A percentile compares a stretch with the other conserved stretches of the same genome.
Evolutionary conservation across 371 early-diverging fungal species (phyloP).

Genomic region (Apophysomyces sp.): DNA sequence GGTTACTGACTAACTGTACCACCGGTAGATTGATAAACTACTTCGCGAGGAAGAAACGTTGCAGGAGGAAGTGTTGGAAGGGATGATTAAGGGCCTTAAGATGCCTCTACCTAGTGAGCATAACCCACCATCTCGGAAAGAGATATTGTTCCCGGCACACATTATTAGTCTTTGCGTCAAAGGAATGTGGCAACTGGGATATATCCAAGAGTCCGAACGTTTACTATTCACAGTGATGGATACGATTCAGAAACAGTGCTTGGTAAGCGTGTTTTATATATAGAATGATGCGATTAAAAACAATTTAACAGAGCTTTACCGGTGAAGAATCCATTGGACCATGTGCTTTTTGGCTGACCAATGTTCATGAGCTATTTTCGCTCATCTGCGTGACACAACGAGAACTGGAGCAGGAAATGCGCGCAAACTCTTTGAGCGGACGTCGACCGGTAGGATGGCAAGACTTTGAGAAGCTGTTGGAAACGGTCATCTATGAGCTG

Average conservation of each 20-base stretch:
- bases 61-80: constrained; percentile 86
- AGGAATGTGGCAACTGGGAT: constrained; percentile 83
- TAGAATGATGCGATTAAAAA: neutral
- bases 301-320: constrained; percentile 23
- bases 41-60: constrained; percentile 73
- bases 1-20: too few species aligned
- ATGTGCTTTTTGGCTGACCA: constrained; percentile 90
- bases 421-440: constrained; percentile 12
- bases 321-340: constrained; percentile 66
- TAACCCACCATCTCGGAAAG: constrained; percentile 77
- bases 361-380: constrained; percentile 90
- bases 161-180: constrained; percentile 80
- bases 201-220: constrained; percentile 77
- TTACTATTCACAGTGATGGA: constrained; percentile 85
- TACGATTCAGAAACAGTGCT: constrained; percentile 73
- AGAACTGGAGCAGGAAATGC: constrained; percentile 36
- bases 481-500: constrained; percentile 65
- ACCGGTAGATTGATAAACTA: constrained; percentile 39
- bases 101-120: constrained; percentile 88
- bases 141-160: constrained; percentile 93
- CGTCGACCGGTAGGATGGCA: constrained; percentile 31
- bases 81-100: constrained; percentile 83
- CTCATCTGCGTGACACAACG: constrained; percentile 40
- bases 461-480: constrained; percentile 54
- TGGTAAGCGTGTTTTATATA: constrained; percentile 30